phyloP scores from a whole-genome alignment of 805 yeast species.

The Torulaspora gathmanii region DNA sequence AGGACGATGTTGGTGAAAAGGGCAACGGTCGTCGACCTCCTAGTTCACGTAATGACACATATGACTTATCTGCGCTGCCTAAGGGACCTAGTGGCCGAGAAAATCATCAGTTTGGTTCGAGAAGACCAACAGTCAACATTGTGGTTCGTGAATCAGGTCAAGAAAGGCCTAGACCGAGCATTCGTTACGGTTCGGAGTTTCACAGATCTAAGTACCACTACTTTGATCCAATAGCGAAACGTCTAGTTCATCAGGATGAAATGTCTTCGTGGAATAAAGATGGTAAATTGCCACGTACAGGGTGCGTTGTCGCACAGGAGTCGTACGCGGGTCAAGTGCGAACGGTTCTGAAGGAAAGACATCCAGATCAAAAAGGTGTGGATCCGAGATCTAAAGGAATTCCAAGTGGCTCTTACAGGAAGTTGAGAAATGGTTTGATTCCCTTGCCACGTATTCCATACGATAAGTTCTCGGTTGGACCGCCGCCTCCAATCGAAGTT shows the following conservation, averaged over 20 bases:
- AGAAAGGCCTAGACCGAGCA: constrained; percentile 22
- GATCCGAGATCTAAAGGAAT: constrained; percentile 27
- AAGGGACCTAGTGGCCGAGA: not conserved
- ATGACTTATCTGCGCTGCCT: not conserved
- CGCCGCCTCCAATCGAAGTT: constrained; percentile 65
- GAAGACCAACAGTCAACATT: not conserved
- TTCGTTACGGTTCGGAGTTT: constrained; percentile 22
- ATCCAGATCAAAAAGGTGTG: constrained; percentile 14
- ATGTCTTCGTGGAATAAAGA: constrained; percentile 28
- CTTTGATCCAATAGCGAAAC: constrained; percentile 24
- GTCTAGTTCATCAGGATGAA: constrained; percentile 20
- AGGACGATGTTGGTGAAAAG: constrained; percentile 1
- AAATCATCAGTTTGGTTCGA: not conserved
- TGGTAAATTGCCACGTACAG: constrained; percentile 21
- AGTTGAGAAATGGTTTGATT: constrained; percentile 16
- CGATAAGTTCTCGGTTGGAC: constrained; percentile 71
- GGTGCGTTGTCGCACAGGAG: constrained; percentile 25
- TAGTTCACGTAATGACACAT: not conserved
- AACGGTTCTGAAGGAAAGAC: constrained; percentile 21
- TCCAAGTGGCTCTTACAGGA: constrained; percentile 12
- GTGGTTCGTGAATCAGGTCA: not conserved
- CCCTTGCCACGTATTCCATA: constrained; percentile 39
- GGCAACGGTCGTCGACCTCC: not conserved
- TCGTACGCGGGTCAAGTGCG: constrained; percentile 14
- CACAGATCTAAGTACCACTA: constrained; percentile 31